Evolutionary conservation across 2,329 filamentous ascomycete species (phyloP).

Genomic region (Teratosphaeria destructans): DNA sequence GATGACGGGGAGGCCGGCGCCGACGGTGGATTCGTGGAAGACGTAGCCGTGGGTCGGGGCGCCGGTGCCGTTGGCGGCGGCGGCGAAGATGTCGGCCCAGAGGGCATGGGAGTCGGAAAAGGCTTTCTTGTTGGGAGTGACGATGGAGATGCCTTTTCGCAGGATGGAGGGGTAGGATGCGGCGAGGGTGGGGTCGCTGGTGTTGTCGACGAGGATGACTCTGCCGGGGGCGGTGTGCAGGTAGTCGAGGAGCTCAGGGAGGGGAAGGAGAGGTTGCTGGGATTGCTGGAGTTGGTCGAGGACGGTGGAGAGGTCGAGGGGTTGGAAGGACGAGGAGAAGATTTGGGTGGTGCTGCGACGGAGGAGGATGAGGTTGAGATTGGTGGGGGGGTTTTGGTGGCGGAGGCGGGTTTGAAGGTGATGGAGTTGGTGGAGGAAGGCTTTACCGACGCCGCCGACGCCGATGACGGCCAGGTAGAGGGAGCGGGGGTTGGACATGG

Average conservation of each 20-base stretch:
- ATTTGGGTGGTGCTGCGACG: constrained; percentile 77
- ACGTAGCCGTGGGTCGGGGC: constrained; percentile 54
- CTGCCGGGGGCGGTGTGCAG: constrained; percentile 68
- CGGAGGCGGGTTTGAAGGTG: constrained; percentile 51
- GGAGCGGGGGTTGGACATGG: constrained; percentile 33
- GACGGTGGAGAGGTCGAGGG: constrained; percentile 52
- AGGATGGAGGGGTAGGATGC: constrained; percentile 74
- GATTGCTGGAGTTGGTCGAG: constrained; percentile 53
- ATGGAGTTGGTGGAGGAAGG: constrained; percentile 76
- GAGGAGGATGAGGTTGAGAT: constrained; percentile 70
- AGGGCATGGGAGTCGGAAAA: constrained; percentile 73
- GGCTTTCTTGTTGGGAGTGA: constrained; percentile 97
- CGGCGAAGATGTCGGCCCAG: constrained; percentile 78
- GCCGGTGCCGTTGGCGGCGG: constrained; percentile 52
- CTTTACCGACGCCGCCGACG: constrained; percentile 84
- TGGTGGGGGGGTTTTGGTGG: constrained; percentile 31
- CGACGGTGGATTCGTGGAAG: constrained; percentile 92
- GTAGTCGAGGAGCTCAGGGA: constrained; percentile 64
- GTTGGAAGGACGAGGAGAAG: constrained; percentile 61
- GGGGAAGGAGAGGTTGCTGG: constrained; percentile 52
- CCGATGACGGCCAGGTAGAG: constrained; percentile 44
- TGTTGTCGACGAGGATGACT: constrained; percentile 87
- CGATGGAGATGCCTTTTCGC: constrained; percentile 71
- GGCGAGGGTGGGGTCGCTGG: constrained; percentile 78
- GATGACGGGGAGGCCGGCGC: constrained; percentile 85